Conservation (phyloP, 2,329 filamentous ascomycete species). For the Cadophora sp. region DNA sequence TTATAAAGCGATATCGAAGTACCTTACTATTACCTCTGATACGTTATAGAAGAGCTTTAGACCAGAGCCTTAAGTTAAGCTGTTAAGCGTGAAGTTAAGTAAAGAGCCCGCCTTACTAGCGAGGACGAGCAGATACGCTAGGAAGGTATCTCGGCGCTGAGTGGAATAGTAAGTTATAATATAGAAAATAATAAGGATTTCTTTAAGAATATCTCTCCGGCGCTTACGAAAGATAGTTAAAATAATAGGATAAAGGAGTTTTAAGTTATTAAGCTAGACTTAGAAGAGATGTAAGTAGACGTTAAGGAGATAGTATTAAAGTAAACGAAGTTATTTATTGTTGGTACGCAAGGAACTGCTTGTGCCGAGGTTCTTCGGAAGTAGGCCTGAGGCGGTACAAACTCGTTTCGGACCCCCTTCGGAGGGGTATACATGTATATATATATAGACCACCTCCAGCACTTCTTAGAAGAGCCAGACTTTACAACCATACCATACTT, state of each 20-base stretch:
- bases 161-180: conserved; percentile 51
- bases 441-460: no score
- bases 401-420: no score
- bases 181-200: conserved; percentile 11
- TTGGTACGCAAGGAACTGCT: no score
- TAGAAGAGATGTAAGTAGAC: neutral
- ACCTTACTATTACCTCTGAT: conserved; percentile 84
- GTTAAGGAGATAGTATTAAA: neutral
- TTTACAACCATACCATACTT: no score
- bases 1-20: conserved; percentile 91
- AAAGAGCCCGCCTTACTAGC: conserved; percentile 63
- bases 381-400: no score
- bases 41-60: conserved; percentile 88
- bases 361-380: no score
- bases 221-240: conserved; percentile 12
- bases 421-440: no score
- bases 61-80: conserved; percentile 80
- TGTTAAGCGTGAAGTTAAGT: conserved; percentile 72
- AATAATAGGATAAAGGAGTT: conserved; percentile 28
- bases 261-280: conserved; percentile 29
- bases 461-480: no score
- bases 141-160: conserved; percentile 65
- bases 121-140: conserved; percentile 66
- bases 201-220: conserved; percentile 18
- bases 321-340: neutral